phyloP scores from a whole-genome alignment of 75 land plant genomes.

The Pinus taeda region DNA sequence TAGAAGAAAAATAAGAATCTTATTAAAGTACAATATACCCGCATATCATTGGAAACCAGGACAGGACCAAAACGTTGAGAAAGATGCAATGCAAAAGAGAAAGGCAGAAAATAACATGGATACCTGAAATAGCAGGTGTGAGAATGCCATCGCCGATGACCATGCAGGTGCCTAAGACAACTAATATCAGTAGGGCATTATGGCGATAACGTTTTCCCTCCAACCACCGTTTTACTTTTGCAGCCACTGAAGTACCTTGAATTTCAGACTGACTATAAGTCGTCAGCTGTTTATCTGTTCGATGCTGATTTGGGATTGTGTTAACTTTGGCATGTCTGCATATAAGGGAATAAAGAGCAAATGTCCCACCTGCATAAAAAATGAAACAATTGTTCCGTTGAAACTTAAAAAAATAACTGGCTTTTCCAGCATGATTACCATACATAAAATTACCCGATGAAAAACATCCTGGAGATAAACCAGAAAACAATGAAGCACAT shows the following conservation, averaged over 20 bases:
- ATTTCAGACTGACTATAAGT: conserved; percentile 33
- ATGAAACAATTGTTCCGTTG: background rate
- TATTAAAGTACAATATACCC: background rate
- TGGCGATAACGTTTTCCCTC: conserved; percentile 18
- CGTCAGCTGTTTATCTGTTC: conserved; percentile 36
- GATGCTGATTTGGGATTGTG: conserved; percentile 41
- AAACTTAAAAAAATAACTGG: background rate
- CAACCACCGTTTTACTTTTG: conserved; percentile 21
- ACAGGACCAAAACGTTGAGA: background rate
- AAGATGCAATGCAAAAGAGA: background rate
- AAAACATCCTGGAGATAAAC: background rate
- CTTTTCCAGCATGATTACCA: background rate
- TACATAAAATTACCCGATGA: background rate
- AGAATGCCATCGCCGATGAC: conserved; percentile 65
- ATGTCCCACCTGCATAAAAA: conserved; percentile 53
- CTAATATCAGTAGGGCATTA: conserved; percentile 23
- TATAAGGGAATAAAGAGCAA: conserved; percentile 61
- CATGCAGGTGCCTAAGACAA: conserved; percentile 53
- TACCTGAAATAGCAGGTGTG: conserved; percentile 80
- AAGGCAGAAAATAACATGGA: background rate
- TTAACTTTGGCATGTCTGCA: conserved; percentile 46
- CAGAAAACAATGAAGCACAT: background rate
- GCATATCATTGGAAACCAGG: background rate
- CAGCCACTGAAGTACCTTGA: conserved; percentile 10
- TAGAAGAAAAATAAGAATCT: background rate